Evolutionary conservation across 768 basidiomycete species (phyloP).

Genomic region (Leccinum imitatum): DNA sequence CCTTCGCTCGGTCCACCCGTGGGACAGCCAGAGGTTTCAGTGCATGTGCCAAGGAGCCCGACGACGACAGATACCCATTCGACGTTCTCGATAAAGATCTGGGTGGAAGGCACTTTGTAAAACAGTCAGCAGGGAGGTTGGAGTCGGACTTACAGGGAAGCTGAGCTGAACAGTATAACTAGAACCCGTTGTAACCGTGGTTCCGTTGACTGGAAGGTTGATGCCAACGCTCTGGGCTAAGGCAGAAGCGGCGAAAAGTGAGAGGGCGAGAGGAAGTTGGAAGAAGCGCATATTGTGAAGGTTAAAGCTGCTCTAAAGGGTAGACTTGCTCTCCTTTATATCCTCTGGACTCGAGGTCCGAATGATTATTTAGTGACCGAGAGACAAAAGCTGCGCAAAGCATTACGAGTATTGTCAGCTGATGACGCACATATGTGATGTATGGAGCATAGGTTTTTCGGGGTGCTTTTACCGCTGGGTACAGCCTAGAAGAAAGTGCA

Average conservation of each 20-base stretch:
- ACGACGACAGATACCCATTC: neutral
- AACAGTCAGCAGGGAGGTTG: neutral
- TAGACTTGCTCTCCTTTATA: neutral
- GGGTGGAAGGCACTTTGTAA: neutral
- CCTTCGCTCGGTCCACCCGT: neutral
- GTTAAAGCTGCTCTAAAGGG: neutral
- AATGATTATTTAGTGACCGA: neutral
- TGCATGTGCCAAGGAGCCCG: neutral
- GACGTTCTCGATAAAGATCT: slow-evolving; percentile 1
- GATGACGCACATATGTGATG: neutral
- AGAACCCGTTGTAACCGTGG: neutral
- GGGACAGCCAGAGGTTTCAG: neutral
- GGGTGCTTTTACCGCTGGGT: neutral
- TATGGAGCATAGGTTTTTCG: neutral
- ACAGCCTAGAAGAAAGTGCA: neutral
- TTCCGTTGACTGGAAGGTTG: neutral
- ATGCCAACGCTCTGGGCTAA: neutral
- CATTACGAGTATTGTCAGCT: neutral
- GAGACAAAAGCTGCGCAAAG: neutral
- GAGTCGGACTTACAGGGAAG: neutral
- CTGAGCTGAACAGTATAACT: neutral
- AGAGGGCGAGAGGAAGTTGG: neutral
- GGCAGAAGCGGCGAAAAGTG: neutral
- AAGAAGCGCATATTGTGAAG: neutral
- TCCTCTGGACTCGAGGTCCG: neutral